Conservation (phyloP, 768 basidiomycete genomes). For the Aureoboletus auriporus region DNA sequence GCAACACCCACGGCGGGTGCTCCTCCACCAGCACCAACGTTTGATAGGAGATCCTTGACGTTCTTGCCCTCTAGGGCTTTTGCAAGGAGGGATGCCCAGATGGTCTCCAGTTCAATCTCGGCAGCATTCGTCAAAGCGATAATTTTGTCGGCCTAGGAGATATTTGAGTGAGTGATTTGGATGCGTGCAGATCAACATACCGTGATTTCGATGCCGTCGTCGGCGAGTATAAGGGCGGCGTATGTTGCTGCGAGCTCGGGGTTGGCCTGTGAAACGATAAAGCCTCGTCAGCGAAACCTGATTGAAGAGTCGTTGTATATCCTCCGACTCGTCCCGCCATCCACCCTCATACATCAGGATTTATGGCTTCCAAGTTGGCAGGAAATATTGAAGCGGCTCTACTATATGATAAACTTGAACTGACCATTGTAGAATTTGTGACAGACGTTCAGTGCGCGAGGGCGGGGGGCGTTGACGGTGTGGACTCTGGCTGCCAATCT, state of each 20-base stretch:
- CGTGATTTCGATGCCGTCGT: slow-evolving; percentile 96
- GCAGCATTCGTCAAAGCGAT: slow-evolving; percentile 80
- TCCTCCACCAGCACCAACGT: slow-evolving; percentile 91
- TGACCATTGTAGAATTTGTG: too few relatives aligned
- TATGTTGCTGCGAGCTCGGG: slow-evolving; percentile 91
- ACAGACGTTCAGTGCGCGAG: slow-evolving; percentile 5
- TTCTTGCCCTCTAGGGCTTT: slow-evolving; percentile 98
- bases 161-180: neutral
- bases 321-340: slow-evolving; percentile 9
- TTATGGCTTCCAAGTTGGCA: neutral
- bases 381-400: neutral
- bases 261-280: slow-evolving; percentile 38
- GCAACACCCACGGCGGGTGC: slow-evolving; percentile 66
- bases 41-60: slow-evolving; percentile 91
- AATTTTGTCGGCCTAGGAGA: slow-evolving; percentile 86
- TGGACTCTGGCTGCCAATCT: too few relatives aligned
- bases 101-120: slow-evolving; percentile 83
- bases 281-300: slow-evolving; percentile 13
- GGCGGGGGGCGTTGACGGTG: slow-evolving; percentile 19
- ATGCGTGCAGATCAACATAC: slow-evolving; percentile 42
- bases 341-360: slow-evolving; percentile 12
- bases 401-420: neutral
- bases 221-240: slow-evolving; percentile 97
- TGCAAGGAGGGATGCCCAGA: slow-evolving; percentile 96
- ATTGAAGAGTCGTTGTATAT: slow-evolving; percentile 2